Evolutionary conservation across 768 basidiomycete genomes (phyloP), one percentile per base, ranked within the genome.

Genomic region (Tremella yokohamensis): DNA sequence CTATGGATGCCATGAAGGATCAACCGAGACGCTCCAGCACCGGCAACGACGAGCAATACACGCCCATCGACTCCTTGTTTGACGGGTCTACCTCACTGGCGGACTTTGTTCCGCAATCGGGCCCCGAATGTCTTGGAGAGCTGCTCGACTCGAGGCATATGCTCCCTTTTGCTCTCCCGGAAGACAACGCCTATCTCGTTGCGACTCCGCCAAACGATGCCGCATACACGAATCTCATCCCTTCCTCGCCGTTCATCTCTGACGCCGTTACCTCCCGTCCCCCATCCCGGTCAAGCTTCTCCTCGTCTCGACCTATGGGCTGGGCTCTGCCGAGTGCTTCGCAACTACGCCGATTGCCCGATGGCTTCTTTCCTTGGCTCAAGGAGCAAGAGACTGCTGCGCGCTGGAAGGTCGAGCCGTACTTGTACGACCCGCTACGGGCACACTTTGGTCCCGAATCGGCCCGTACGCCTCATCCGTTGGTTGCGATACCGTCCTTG

Each of bases 111-210:
- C 89, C 92, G 13, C 80, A 84, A 0, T 83, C 82, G 52, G 83
- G 89, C 18, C 87, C 90, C 0, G 87, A 88, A 68, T 85, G 85
- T 22, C 82, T 92, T 1, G 92, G 92, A 26, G 96, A 99, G 74
- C 78, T 97, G 22, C 80, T 97, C 62, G 92, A 99, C 75, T 91
- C 89, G 22, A 83, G 92, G 63, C 84, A 87, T 74, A 97, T 97
- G 91, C 82, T 98, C 20, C 90, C 90, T 1, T 80, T 94, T 49
- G 80, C 84, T 19, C 84, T 96, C 49, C 93, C 93, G 7, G 84
- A 85, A 2, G 66, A 73, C 18, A 85, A 90, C 73, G 85, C 87
- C 29, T 84, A 84, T 39, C 80, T 89, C 74, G 80, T 93, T 8
- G 85, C 87, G 18, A 63, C 70, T 2, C 73, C 75, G 1, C 65